Evolutionary conservation across 108 stramenopile genomes (phyloP).

Genomic region (Discostella pseudostelligera): DNA sequence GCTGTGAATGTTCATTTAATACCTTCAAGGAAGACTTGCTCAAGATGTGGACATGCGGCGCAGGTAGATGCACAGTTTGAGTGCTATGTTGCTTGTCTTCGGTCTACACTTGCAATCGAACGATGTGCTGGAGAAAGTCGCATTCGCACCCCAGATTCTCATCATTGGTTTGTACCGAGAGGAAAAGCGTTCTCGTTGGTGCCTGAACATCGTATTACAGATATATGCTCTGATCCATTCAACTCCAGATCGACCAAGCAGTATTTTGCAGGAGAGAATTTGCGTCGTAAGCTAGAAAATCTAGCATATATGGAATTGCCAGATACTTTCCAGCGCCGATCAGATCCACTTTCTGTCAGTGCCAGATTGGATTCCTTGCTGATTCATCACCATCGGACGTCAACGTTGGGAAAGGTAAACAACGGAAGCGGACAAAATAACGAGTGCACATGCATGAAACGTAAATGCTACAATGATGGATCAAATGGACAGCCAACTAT

Average conservation of each 20-base stretch:
- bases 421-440: not conserved
- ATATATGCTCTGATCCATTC: conserved; percentile 22
- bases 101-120: conserved; percentile 67
- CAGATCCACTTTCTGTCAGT: not conserved
- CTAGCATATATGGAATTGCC: not conserved
- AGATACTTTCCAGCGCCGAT: not conserved
- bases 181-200: conserved; percentile 23
- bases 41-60: not conserved
- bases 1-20: conserved; percentile 71
- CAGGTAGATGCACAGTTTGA: conserved; percentile 2
- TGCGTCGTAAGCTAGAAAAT: conserved; percentile 17
- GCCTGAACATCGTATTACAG: conserved; percentile 39
- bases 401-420: not conserved
- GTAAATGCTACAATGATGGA: conserved; percentile 14
- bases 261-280: conserved; percentile 24
- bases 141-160: not conserved
- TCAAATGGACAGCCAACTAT: conserved; percentile 17
- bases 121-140: conserved; percentile 37
- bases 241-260: conserved; percentile 27
- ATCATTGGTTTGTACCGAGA: conserved; percentile 24
- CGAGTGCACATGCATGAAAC: conserved; percentile 9
- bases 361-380: conserved; percentile 11
- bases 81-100: conserved; percentile 62
- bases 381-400: conserved; percentile 19
- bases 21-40: not conserved